phyloP scores from a whole-genome alignment of 2,329 filamentous ascomycete species.

The Zelopaecilomyces penicillatus region DNA sequence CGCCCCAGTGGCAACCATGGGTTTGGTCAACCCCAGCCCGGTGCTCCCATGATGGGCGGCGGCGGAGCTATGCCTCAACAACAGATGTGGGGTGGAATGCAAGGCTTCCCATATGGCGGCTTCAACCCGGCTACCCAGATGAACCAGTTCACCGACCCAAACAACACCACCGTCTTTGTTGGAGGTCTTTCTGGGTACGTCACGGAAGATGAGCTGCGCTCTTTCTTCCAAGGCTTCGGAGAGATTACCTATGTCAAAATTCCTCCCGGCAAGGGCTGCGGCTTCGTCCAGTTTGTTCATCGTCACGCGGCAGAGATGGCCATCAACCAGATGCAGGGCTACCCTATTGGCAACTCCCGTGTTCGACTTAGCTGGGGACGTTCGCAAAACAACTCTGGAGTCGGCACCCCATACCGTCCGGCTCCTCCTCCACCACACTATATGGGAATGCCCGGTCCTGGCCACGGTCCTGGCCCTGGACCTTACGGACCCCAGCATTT shows the following conservation, averaged over 20 bases:
- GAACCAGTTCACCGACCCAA: conserved; percentile 99
- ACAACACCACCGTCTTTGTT: conserved; percentile 99
- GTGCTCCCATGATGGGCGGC: conserved; percentile 35
- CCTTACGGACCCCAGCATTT: conserved; percentile 31
- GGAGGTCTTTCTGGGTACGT: conserved; percentile 96
- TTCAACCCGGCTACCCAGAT: conserved; percentile 53
- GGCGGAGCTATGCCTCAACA: conserved; percentile 35
- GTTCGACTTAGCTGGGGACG: conserved; percentile 96
- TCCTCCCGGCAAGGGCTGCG: conserved; percentile 95
- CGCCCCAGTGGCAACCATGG: conserved; percentile 28
- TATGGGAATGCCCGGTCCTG: conserved; percentile 39
- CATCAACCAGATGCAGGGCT: conserved; percentile 99
- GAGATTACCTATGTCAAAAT: conserved; percentile 99
- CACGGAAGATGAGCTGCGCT: conserved; percentile 97
- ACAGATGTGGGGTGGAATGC: conserved; percentile 31
- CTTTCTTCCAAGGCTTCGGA: conserved; percentile 98
- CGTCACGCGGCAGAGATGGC: conserved; percentile 99
- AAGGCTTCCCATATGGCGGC: conserved; percentile 31
- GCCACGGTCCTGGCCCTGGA: conserved; percentile 32
- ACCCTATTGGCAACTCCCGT: conserved; percentile 96
- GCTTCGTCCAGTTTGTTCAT: conserved; percentile 98
- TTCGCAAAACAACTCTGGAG: conserved; percentile 98
- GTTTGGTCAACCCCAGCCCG: conserved; percentile 35
- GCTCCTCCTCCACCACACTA: conserved; percentile 61
- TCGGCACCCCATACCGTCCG: conserved; percentile 92